These are phyloP conservation scores for Seminavis robusta DNA, from an alignment of 108 stramenopile species.

Conservation along the genomic window DNA sequence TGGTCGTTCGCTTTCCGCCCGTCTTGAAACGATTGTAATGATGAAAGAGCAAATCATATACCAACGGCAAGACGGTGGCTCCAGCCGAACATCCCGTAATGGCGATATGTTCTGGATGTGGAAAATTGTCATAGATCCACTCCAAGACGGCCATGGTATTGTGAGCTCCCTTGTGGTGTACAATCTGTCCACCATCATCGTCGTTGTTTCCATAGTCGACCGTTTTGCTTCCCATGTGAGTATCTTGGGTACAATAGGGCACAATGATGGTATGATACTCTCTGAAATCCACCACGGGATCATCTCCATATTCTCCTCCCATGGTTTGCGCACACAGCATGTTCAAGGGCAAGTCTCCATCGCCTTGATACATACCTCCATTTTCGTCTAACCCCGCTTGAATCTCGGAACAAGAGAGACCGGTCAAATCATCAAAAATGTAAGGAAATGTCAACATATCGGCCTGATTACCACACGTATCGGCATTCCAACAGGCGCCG, in stretches of 20 bases:
- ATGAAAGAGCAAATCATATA: constrained; percentile 30
- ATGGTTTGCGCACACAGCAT: constrained; percentile 33
- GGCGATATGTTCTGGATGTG: constrained; percentile 28
- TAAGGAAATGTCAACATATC: constrained; percentile 27
- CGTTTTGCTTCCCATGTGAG: constrained; percentile 30
- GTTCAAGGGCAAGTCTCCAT: no score
- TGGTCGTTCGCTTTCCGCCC: constrained; percentile 17
- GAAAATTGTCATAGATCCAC: constrained; percentile 51
- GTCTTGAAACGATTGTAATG: constrained; percentile 42
- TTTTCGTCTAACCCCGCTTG: neutral
- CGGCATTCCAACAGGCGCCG: constrained; percentile 55
- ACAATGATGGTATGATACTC: constrained; percentile 37
- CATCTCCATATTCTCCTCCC: constrained; percentile 3
- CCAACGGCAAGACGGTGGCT: constrained; percentile 40
- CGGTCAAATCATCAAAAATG: constrained; percentile 20
- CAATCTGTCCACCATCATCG: constrained; percentile 9
- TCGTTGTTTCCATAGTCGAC: constrained; percentile 11
- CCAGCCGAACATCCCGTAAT: constrained; percentile 58
- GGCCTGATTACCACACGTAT: constrained; percentile 32
- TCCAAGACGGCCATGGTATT: constrained; percentile 29
- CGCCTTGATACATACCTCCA: no score
- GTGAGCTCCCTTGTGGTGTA: constrained; percentile 36
- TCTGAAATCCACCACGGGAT: constrained; percentile 29
- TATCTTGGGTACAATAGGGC: constrained; percentile 57
- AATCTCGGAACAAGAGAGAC: constrained; percentile 35